phyloP scores from a whole-genome alignment of 176 grass and related monocot species.

The Aegilops sharonensis region DNA sequence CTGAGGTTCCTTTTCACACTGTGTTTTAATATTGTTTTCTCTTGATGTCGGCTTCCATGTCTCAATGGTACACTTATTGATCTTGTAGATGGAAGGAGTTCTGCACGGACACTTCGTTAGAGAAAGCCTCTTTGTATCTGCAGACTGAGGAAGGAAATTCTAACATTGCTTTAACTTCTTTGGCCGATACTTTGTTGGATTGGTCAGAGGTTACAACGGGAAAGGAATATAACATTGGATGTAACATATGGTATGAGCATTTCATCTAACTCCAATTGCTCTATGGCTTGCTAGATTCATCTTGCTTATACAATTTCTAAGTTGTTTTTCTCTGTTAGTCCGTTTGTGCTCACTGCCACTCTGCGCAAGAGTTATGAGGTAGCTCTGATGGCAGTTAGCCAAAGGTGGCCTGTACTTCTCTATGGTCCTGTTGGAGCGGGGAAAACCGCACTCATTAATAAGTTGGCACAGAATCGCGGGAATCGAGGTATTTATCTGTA shows the following conservation, averaged over 20 bases:
- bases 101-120: conserved; percentile 77
- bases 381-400: conserved; percentile 64
- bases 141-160: conserved; percentile 33
- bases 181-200: conserved; percentile 50
- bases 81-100: conserved; percentile 76
- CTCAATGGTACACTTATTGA: conserved; percentile 12
- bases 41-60: conserved; percentile 2
- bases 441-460: conserved; percentile 87
- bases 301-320: conserved; percentile 21
- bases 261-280: conserved; percentile 7
- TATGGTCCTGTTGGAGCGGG: conserved; percentile 87
- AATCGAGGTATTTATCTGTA: conserved; percentile 63
- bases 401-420: conserved; percentile 88
- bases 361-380: conserved; percentile 77
- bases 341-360: conserved; percentile 64
- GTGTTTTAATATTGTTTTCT: conserved; percentile 23
- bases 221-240: conserved; percentile 29
- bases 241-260: conserved; percentile 45
- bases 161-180: conserved; percentile 27
- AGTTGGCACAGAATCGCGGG: conserved; percentile 47
- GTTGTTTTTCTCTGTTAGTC: conserved; percentile 37
- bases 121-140: conserved; percentile 85
- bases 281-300: neutral
- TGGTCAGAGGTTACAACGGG: conserved; percentile 25
- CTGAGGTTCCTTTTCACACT: conserved; percentile 60